phyloP scores from a whole-genome alignment of 208 protist genomes.

The Trypanosoma grayi region DNA sequence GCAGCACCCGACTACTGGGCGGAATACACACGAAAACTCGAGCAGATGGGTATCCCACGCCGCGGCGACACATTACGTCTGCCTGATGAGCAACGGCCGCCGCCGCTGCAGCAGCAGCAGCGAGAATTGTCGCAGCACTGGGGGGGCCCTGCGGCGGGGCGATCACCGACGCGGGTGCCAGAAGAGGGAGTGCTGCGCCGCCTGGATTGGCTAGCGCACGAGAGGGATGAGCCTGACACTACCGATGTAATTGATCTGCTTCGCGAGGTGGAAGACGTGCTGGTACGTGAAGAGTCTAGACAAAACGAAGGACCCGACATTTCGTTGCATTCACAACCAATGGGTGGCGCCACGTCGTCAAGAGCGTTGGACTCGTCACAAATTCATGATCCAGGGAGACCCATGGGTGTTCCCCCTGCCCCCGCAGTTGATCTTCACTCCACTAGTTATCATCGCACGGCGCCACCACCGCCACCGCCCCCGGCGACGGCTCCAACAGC shows the following conservation, averaged over 20 bases:
- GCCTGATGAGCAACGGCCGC: neutral
- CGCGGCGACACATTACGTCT: neutral
- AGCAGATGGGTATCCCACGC: slow-evolving; percentile 9
- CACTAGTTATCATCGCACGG: neutral
- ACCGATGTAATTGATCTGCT: slow-evolving; percentile 37
- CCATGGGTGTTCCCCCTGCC: slow-evolving; percentile 7
- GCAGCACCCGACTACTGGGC: slow-evolving; percentile 20
- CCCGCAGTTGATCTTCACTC: neutral
- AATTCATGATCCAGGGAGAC: neutral
- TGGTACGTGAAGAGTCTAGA: slow-evolving; percentile 15
- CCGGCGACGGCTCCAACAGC: slow-evolving; percentile 19
- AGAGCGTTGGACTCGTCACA: neutral
- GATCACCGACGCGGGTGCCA: neutral
- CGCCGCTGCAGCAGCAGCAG: neutral
- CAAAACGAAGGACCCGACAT: neutral
- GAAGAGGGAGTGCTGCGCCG: slow-evolving; percentile 28
- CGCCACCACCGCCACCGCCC: slow-evolving; percentile 13
- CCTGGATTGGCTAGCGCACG: slow-evolving; percentile 21
- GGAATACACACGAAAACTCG: slow-evolving; percentile 11
- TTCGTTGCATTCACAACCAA: neutral
- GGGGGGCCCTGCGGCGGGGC: neutral
- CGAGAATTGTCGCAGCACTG: neutral
- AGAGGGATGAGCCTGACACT: slow-evolving; percentile 18
- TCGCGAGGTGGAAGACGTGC: slow-evolving; percentile 33
- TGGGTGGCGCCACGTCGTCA: neutral